Base-by-base conservation (phyloP, 805 yeast genomes). In the Hanseniaspora pseudoguilliermondii region DNA sequence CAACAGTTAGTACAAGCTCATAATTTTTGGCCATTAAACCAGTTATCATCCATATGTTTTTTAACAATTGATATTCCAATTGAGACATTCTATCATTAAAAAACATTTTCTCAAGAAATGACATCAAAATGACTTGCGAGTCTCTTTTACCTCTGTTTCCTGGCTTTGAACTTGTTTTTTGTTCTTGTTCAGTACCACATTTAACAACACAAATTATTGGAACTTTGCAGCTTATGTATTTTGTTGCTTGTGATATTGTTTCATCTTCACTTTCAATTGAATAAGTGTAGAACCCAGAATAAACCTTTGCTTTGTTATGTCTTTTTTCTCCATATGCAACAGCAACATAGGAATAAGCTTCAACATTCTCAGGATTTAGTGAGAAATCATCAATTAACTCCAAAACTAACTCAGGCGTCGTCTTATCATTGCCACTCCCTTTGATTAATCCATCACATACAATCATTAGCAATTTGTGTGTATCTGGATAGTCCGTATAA, bases 81-180 rank as follows among this genome's bases (percentile, higher is more conserved):
- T 84, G 86, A 0, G 96, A 83, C 96, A 89, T 89, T 75, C 96
- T 81, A 68, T 90, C 97, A 68, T 89, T 90, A 69, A 86, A 88
- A 63, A 90, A 86, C 20, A 89, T 78, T 62, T 81, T 83, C 69
- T 89, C 96, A 64, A 89, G 75, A 69, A 89, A 89, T 0, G 91
- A 82, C 96, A 89, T 89, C 63, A 89, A 73, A 59, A 89, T 83
- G 58, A 89, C 82, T 68, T 89, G 97, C 23, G 96, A 86, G 66
- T 89, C 97, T 72, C 97, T 85, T 69, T 89, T 89, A 71, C 97
- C 97, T 75, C 97, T 82, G 68, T 89, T 89, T 61, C 97, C 97
- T 5, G 96, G 95, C 65, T 82, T 83, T 2, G 82, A 73, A 8
- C 23, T 36, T 4, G 83, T 74, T 15, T 76, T 75, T 35, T 79